Base-by-base conservation (phyloP, 495 filamentous ascomycete genomes). In the Talaromyces trachyspermus region DNA sequence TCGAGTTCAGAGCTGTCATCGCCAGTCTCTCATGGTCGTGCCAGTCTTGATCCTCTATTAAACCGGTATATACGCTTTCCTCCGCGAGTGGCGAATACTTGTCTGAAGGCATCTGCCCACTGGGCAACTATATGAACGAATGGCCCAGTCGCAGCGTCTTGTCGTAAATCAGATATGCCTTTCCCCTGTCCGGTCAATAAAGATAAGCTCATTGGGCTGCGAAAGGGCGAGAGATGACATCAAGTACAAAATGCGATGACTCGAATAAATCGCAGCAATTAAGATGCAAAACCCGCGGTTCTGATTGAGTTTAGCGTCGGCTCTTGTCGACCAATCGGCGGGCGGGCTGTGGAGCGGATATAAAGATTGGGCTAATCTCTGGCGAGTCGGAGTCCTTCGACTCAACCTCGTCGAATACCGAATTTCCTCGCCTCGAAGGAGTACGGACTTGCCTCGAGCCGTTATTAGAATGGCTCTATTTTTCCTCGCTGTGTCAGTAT, bases 41-140 rank as follows among this genome's bases (percentile, higher is more conserved):
- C 48, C 48, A 42, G 24, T 41, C 26, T 14, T 37, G 44, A 17
- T 46, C 20, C 18, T 35, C 27, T 32, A 12, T 29, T 10, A 24
- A 25, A 12, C 37, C 30, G 14, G 27, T 19, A 36, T 46, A 22
- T 37, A 32, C 17, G 25, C 24, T 30, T 44, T 17, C 27, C 27
- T 46, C 44, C 29, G 44, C 44, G 20, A 14, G 44, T 46, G 44
- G 44, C 29, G 44, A 33, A 15, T 15, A 36, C 24, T 33, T 33
- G 30, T 37, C 44, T 14, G 24, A 37, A 14, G 29, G 44, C 35
- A 7, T 23, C 17, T 4, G 44, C 44, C 32, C n/a, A 42, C 23
- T 24, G 39, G 14, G 39, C n/a, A n/a, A n/a, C n/a, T n/a, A n/a
- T n/a, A n/a, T n/a, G n/a, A n/a, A n/a, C n/a, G n/a, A n/a, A n/a